phyloP scores from a whole-genome alignment of 192 early-diverging fungal genomes.

The Coemansia sp. region DNA sequence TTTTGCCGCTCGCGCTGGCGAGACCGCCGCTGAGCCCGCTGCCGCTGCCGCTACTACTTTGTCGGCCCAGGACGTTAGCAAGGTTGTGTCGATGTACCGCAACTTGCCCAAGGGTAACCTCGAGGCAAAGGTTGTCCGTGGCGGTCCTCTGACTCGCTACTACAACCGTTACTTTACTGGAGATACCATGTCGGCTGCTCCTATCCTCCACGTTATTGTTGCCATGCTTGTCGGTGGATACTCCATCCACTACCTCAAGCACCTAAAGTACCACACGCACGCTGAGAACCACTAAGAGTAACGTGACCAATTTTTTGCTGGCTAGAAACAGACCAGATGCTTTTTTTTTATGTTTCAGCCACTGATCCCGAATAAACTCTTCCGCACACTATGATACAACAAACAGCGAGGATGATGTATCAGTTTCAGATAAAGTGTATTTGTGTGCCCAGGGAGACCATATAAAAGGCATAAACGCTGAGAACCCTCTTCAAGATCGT shows the following conservation, averaged over 20 bases:
- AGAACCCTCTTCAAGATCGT: not conserved
- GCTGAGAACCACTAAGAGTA: slow-evolving; percentile 74
- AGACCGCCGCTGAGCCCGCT: slow-evolving; percentile 33
- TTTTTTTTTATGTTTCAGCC: not conserved
- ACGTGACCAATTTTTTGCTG: not conserved
- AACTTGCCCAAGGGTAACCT: slow-evolving; percentile 72
- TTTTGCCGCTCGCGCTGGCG: slow-evolving; percentile 60
- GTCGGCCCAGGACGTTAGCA: slow-evolving; percentile 62
- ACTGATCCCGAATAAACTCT: not conserved
- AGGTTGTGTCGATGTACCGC: slow-evolving; percentile 76
- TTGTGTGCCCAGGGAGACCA: not conserved
- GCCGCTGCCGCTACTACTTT: slow-evolving; percentile 54
- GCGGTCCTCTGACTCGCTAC: slow-evolving; percentile 64
- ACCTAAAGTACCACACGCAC: slow-evolving; percentile 85
- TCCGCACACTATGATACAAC: not conserved
- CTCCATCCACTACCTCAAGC: slow-evolving; percentile 77
- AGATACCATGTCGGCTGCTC: slow-evolving; percentile 68
- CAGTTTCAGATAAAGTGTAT: not conserved
- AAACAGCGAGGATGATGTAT: not conserved
- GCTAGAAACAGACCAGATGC: not conserved
- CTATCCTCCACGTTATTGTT: slow-evolving; percentile 65
- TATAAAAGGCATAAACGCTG: not conserved
- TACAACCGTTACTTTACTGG: slow-evolving; percentile 74
- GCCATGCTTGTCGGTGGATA: slow-evolving; percentile 67
- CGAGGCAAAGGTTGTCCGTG: slow-evolving; percentile 55